Conservation (phyloP, 495 filamentous ascomycete genomes). For the Astrothelium subdiscretum region DNA sequence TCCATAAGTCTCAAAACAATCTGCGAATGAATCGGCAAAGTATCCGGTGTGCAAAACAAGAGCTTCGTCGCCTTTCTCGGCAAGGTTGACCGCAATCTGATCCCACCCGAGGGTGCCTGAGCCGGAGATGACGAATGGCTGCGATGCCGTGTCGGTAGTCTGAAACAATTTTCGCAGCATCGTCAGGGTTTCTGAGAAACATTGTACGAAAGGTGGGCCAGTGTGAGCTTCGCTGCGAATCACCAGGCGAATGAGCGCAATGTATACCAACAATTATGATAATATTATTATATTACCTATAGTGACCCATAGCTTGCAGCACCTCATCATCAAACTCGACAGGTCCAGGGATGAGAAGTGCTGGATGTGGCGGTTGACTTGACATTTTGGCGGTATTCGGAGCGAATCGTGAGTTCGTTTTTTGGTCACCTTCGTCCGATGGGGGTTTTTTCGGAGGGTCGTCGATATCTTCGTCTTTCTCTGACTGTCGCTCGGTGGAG, state of each 20-base stretch:
- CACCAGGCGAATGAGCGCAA: not conserved
- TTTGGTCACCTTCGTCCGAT: conserved; percentile 15
- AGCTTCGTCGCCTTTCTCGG: conserved; percentile 78
- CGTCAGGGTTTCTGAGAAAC: conserved; percentile 78
- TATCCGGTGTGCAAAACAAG: conserved; percentile 92
- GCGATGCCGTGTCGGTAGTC: conserved; percentile 64
- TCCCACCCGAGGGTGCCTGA: conserved; percentile 97
- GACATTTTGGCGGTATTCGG: conserved; percentile 49
- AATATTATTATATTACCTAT: no score
- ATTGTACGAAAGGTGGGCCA: conserved; percentile 72
- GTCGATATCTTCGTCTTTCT: conserved; percentile 44
- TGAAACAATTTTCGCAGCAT: conserved; percentile 90
- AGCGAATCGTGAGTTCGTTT: conserved; percentile 8
- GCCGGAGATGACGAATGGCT: conserved; percentile 87
- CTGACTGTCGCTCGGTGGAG: conserved; percentile 48
- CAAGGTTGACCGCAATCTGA: conserved; percentile 78
- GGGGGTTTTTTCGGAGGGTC: conserved; percentile 19
- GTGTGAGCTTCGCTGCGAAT: conserved; percentile 76
- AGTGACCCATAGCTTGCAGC: conserved; percentile 88
- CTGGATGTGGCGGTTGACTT: conserved; percentile 63
- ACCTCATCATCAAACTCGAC: conserved; percentile 99
- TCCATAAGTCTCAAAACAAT: conserved; percentile 84
- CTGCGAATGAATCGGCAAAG: conserved; percentile 90
- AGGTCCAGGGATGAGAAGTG: conserved; percentile 87
- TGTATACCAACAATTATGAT: no score